phyloP scores from a whole-genome alignment of 2,329 filamentous ascomycete genomes.

The Myrmaecium sp. region DNA sequence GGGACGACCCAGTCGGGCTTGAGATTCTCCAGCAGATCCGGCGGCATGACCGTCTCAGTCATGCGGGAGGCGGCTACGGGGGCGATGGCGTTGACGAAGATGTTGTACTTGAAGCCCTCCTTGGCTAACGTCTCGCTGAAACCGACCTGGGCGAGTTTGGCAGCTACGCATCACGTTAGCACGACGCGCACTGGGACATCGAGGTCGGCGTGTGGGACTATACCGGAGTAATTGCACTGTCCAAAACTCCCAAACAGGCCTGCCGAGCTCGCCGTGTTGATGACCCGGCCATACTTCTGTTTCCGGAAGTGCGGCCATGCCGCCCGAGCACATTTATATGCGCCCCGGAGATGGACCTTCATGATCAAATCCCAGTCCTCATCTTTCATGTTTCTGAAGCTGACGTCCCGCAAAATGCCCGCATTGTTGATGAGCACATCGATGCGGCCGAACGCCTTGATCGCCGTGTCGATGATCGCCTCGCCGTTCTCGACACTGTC shows the following conservation, averaged over 20 bases:
- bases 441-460: slow-evolving; percentile 67
- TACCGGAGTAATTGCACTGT: slow-evolving; percentile 83
- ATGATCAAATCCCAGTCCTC: slow-evolving; percentile 92
- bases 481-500: slow-evolving; percentile 88
- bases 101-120: slow-evolving; percentile 97
- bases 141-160: slow-evolving; percentile 86
- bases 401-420: slow-evolving; percentile 83
- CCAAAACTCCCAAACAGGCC: slow-evolving; percentile 93
- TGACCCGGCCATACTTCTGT: slow-evolving; percentile 93
- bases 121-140: slow-evolving; percentile 97
- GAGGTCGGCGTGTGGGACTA: slow-evolving; percentile 6
- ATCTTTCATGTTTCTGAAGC: slow-evolving; percentile 98
- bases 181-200: slow-evolving; percentile 3
- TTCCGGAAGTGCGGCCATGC: slow-evolving; percentile 97
- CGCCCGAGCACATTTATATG: slow-evolving; percentile 83
- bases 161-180: slow-evolving; percentile 38
- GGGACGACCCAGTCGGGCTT: slow-evolving; percentile 94
- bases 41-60: slow-evolving; percentile 89
- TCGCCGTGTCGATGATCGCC: slow-evolving; percentile 79
- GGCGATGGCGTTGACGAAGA: slow-evolving; percentile 84
- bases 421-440: slow-evolving; percentile 97
- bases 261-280: slow-evolving; percentile 93
- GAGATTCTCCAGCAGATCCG: slow-evolving; percentile 70
- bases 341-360: slow-evolving; percentile 79
- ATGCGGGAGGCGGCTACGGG: slow-evolving; percentile 90